phyloP scores from a whole-genome alignment of 164 flowering plant genomes.

The Taxillus chinensis region DNA sequence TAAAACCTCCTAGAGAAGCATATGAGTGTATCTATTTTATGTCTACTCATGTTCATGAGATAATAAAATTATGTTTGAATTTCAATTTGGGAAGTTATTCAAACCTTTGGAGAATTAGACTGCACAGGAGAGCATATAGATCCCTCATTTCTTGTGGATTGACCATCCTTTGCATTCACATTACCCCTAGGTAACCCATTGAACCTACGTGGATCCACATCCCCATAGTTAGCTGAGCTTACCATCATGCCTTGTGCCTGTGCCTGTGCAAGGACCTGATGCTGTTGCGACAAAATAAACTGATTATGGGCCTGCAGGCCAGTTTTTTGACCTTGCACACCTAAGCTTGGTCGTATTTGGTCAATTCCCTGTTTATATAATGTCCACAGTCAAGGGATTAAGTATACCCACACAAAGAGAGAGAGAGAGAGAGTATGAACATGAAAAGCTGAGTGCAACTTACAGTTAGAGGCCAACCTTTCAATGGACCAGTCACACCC shows the following conservation, averaged over 20 bases:
- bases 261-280: slow-evolving; percentile 64
- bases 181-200: slow-evolving; percentile 53
- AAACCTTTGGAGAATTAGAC: slow-evolving; percentile 74
- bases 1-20: too few species aligned
- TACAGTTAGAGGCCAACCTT: slow-evolving; percentile 89
- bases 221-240: slow-evolving; percentile 49
- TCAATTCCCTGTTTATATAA: slow-evolving; percentile 52
- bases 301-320: slow-evolving; percentile 52
- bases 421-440: neutral
- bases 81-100: neutral
- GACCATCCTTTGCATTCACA: slow-evolving; percentile 60
- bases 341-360: slow-evolving; percentile 48
- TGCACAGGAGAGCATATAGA: slow-evolving; percentile 75
- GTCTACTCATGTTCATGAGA: neutral
- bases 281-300: slow-evolving; percentile 55
- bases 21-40: neutral
- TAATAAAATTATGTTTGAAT: neutral
- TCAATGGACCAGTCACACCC: slow-evolving; percentile 63
- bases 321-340: slow-evolving; percentile 65
- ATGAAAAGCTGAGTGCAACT: slow-evolving; percentile 19
- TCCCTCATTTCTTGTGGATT: slow-evolving; percentile 70
- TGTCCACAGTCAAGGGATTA: neutral
- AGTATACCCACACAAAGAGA: neutral
- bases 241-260: slow-evolving; percentile 68
- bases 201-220: slow-evolving; percentile 52